Percentiles rank a stretch among this genome's conserved stretches.
Conservation (phyloP, 2,329 filamentous ascomycete species). For the Cytospora mali region DNA sequence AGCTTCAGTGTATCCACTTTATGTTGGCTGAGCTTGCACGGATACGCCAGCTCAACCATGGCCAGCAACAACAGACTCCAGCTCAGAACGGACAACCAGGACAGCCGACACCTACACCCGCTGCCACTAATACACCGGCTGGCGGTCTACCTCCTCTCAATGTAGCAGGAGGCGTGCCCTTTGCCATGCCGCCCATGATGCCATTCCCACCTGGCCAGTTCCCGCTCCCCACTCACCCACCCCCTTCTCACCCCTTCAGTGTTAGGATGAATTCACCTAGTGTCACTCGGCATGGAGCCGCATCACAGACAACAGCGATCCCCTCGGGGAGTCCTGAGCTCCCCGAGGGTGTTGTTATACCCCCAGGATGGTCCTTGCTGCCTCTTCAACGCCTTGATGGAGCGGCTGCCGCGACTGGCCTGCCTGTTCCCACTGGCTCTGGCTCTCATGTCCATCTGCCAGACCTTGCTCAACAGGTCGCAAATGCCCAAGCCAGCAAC, state of each 20-base stretch:
- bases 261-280: conserved; percentile 45
- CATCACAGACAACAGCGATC: conserved; percentile 52
- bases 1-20: conserved; percentile 68
- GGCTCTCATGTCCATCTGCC: conserved; percentile 11
- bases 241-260: conserved; percentile 29
- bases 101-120: conserved; percentile 18
- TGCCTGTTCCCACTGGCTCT: not conserved
- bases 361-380: conserved; percentile 65
- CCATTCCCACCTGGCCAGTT: conserved; percentile 31
- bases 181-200: conserved; percentile 30
- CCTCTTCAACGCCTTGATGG: conserved; percentile 57
- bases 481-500: not conserved
- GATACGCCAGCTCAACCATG: conserved; percentile 57
- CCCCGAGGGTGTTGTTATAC: conserved; percentile 65
- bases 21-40: conserved; percentile 69
- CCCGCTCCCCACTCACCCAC: conserved; percentile 24
- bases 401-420: conserved; percentile 11
- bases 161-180: conserved; percentile 3
- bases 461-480: conserved; percentile 28
- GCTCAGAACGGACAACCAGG: conserved; percentile 2
- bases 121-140: conserved; percentile 3
- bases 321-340: conserved; percentile 63
- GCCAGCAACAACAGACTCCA: conserved; percentile 25
- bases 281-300: conserved; percentile 51
- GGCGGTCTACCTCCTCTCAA: conserved; percentile 3